These are phyloP conservation scores for Bassia scoparia DNA, from an alignment of 148 eudicot species.

Conservation along the genomic window DNA sequence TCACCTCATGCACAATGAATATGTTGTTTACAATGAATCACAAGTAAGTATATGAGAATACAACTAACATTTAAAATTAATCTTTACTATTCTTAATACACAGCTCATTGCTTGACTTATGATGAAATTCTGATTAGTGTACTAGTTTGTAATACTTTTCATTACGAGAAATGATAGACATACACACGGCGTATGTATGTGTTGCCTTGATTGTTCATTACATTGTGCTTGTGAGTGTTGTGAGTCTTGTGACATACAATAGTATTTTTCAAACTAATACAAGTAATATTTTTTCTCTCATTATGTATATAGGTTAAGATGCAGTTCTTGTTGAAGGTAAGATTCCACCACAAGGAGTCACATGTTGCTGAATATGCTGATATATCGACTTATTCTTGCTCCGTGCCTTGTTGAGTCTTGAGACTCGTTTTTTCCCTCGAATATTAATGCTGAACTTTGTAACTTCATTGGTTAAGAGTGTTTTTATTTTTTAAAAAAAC, in stretches of 20 bases:
- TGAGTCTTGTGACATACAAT: not conserved
- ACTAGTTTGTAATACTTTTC: no score
- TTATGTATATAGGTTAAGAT: conserved; percentile 73
- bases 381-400: not conserved
- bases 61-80: not conserved
- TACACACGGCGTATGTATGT: no score
- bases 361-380: not conserved
- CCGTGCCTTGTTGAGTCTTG: conserved; percentile 18
- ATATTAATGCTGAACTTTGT: not conserved
- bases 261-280: no score
- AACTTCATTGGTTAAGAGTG: not conserved
- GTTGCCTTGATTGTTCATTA: no score
- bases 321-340: conserved; percentile 92
- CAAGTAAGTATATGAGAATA: conserved; percentile 87
- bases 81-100: not conserved
- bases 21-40: conserved; percentile 83
- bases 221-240: not conserved
- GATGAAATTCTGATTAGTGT: no score
- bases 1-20: conserved; percentile 94
- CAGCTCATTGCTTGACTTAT: no score
- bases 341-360: conserved; percentile 78
- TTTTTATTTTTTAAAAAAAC: conserved; percentile 10
- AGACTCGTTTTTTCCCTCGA: conserved; percentile 1
- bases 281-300: not conserved
- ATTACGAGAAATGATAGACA: no score